These are phyloP conservation scores for Aschersonia sp. DNA, from an alignment of 2,329 filamentous ascomycete genomes.

Conservation along the genomic window DNA sequence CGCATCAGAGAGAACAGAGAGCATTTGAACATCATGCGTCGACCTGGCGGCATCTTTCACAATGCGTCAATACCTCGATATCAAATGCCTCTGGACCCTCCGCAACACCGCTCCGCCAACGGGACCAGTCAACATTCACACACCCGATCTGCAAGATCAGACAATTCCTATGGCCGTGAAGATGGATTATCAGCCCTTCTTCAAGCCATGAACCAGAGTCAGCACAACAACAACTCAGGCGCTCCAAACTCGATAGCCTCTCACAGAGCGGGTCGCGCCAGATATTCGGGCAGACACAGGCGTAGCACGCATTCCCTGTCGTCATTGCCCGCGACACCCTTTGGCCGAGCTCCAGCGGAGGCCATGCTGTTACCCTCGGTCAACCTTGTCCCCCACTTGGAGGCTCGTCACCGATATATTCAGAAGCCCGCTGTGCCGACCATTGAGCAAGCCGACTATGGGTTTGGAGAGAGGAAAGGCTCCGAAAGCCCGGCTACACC, in stretches of 20 bases:
- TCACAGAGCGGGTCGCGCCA: constrained; percentile 26
- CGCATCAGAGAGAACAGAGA: constrained; percentile 83
- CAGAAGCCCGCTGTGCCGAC: constrained; percentile 9
- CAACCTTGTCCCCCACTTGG: constrained; percentile 46
- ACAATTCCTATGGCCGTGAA: constrained; percentile 19
- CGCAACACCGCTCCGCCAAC: constrained; percentile 20
- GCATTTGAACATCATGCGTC: constrained; percentile 67
- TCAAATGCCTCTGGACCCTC: constrained; percentile 23
- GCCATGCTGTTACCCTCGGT: constrained; percentile 45
- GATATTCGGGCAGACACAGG: constrained; percentile 47
- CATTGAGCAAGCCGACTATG: no score
- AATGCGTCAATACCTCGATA: constrained; percentile 45
- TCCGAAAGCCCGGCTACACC: no score
- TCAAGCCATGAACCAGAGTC: constrained; percentile 59
- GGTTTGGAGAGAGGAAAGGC: no score
- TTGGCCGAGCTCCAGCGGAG: constrained; percentile 32
- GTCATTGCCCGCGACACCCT: constrained; percentile 67
- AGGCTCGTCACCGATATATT: constrained; percentile 33
- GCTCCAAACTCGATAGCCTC: constrained; percentile 51
- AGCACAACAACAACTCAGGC: constrained; percentile 44
- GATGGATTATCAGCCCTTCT: constrained; percentile 67
- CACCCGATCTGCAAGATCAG: constrained; percentile 17
- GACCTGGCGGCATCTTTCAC: constrained; percentile 56
- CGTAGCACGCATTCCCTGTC: constrained; percentile 74
- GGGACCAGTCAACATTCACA: constrained; percentile 35